Base-by-base conservation (phyloP, 2,329 filamentous ascomycete genomes). In the Emmonsiellopsis sp. region DNA sequence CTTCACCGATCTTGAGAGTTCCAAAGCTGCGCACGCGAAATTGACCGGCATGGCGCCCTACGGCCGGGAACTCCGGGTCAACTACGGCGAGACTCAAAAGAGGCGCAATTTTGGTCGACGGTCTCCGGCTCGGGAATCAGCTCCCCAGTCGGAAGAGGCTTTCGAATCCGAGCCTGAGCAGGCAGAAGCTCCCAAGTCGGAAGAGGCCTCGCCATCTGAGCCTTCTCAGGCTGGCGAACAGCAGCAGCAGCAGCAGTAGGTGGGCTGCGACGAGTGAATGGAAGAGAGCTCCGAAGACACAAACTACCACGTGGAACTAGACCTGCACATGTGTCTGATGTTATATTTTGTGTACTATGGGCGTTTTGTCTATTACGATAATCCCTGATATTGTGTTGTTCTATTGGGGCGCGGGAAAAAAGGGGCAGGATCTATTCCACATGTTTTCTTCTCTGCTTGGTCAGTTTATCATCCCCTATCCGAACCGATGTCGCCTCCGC, bases 1-100 rank as follows among this genome's bases (percentile, higher is more conserved):
- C 65, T 95, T 95, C 68, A 64, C 79, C 43, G 81, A 87, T 61
- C 66, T 84, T 40, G 78, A 83, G 57, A 82, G 81, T 57, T 87
- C 89, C n/a, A 63, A 72, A 52, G 74, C 73, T 57, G 89, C 81
- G 0, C 74, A 74, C 62, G 78, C 82, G 52, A 59, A 74, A 11
- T 73, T 95, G 40, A 59, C 68, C 51, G 70, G 72, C 20, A 80
- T 81, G 68, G 68, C 74, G 47, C 72, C 91, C n/a, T 84, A 84
- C 61, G 84, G 84, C 42, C 79, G 89, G 53, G 65, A 68, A 51
- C 71, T 95, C 59, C 79, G 78, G 54, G 61, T 91, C 26, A 85
- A 89, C 68, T 94, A 73, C 71, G 55, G 79, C 58, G 64, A 51
- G 13, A 61, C 31, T 37, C n/a, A n/a, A n/a, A 62, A 35, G 35